Evolutionary conservation across 306 rosid genomes (phyloP).

Genomic region (Senna siamea): DNA sequence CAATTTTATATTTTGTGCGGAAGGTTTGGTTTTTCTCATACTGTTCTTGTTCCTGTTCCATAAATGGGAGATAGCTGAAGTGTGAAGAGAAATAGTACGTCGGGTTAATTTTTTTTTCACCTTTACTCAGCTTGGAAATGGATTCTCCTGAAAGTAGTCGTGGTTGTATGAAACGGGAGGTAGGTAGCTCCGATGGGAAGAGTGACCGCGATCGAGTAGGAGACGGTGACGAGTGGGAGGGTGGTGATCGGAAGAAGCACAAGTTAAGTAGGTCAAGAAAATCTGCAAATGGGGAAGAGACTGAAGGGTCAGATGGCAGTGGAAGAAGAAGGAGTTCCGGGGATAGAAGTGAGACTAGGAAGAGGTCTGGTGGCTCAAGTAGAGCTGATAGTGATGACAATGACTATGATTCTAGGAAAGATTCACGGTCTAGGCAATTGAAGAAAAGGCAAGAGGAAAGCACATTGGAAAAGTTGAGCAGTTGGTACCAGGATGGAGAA

Average conservation of each 20-base stretch:
- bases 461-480: constrained; percentile 86
- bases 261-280: constrained; percentile 77
- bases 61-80: neutral
- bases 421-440: constrained; percentile 58
- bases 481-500: constrained; percentile 95
- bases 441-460: constrained; percentile 92
- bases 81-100: neutral
- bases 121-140: constrained; percentile 39
- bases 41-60: neutral
- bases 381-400: constrained; percentile 72
- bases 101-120: neutral
- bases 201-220: constrained; percentile 68
- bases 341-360: constrained; percentile 59
- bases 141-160: constrained; percentile 59
- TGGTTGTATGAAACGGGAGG: constrained; percentile 49
- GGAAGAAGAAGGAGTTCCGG: constrained; percentile 66
- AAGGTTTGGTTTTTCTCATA: neutral
- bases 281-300: constrained; percentile 65
- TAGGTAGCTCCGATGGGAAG: constrained; percentile 57
- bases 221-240: constrained; percentile 78
- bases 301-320: constrained; percentile 61
- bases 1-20: neutral
- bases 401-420: constrained; percentile 75
- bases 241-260: constrained; percentile 76
- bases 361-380: constrained; percentile 60